A percentile compares a stretch with the other conserved stretches of the same genome.
These are phyloP conservation scores for Xylaria sp. DNA, from an alignment of 2,329 filamentous ascomycete species.

Conservation along the genomic window DNA sequence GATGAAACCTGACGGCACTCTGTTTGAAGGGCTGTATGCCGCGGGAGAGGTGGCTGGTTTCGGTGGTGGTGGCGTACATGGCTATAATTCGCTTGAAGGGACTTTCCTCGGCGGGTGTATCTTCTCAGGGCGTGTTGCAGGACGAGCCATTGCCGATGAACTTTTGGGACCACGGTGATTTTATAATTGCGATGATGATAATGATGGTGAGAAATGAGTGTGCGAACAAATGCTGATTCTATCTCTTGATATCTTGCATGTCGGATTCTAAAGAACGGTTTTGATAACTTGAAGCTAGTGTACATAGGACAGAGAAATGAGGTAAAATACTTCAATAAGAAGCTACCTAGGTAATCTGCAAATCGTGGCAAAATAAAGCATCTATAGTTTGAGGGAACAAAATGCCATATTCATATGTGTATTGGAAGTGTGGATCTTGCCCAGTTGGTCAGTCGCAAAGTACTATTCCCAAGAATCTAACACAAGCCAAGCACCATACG, in stretches of 20 bases:
- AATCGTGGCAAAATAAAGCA: too few species aligned
- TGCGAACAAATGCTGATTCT: neutral
- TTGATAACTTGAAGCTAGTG: too few species aligned
- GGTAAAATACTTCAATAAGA: too few species aligned
- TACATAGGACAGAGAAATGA: too few species aligned
- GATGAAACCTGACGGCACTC: slow-evolving; percentile 60
- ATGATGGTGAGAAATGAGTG: neutral
- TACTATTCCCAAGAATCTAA: neutral
- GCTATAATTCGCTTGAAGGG: slow-evolving; percentile 70
- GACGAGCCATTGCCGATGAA: slow-evolving; percentile 65
- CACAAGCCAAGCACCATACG: neutral
- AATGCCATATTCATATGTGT: too few species aligned
- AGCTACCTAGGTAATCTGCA: too few species aligned
- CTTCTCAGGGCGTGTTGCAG: slow-evolving; percentile 69
- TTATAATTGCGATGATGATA: neutral
- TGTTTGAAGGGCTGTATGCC: slow-evolving; percentile 67
- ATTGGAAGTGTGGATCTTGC: neutral
- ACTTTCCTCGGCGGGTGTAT: slow-evolving; percentile 73
- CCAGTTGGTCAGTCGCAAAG: too few species aligned
- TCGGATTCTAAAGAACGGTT: neutral
- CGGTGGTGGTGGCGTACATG: slow-evolving; percentile 71
- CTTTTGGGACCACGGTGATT: slow-evolving; percentile 41
- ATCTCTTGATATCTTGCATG: neutral
- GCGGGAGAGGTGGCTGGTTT: slow-evolving; percentile 71
- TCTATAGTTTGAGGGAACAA: too few species aligned